Evolutionary conservation across 2,329 filamentous ascomycete species (phyloP).

Genomic region (Aspergillus sp.): DNA sequence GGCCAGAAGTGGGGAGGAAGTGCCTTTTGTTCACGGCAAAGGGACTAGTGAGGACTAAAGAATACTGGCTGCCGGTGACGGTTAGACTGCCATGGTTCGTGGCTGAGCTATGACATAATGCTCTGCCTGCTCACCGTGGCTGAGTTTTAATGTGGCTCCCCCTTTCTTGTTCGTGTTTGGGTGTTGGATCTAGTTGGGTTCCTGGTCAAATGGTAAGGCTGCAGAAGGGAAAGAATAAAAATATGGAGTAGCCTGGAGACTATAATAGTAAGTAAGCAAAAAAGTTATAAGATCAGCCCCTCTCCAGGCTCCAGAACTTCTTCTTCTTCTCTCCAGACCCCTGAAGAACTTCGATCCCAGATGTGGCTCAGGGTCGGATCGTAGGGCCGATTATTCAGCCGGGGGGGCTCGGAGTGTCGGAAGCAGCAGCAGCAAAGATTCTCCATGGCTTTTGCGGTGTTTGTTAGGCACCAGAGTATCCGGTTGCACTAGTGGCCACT

Average conservation of each 20-base stretch:
- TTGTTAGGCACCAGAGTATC: conserved; percentile 20
- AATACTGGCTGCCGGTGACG: conserved; percentile 20
- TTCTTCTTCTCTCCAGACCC: neutral
- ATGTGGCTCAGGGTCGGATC: neutral
- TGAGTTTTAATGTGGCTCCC: conserved; percentile 5
- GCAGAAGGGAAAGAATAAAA: neutral
- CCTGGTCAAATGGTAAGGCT: neutral
- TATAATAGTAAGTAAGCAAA: too few species aligned
- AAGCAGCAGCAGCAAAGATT: neutral
- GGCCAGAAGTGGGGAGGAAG: conserved; percentile 11
- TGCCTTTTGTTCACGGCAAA: conserved; percentile 15
- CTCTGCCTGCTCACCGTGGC: conserved; percentile 10
- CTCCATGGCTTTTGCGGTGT: conserved; percentile 1
- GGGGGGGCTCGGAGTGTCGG: conserved; percentile 5
- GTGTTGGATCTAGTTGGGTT: neutral
- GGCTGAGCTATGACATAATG: conserved; percentile 31
- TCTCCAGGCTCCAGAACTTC: neutral
- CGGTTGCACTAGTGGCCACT: conserved; percentile 2
- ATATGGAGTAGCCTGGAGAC: neutral
- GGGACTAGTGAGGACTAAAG: conserved; percentile 1
- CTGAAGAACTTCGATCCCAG: neutral
- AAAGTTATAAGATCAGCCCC: too few species aligned
- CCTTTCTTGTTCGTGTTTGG: neutral
- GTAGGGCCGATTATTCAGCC: conserved; percentile 1
- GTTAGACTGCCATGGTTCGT: conserved; percentile 26